phyloP scores from a whole-genome alignment of 345 rosid genomes.

The Gossypium australe region DNA sequence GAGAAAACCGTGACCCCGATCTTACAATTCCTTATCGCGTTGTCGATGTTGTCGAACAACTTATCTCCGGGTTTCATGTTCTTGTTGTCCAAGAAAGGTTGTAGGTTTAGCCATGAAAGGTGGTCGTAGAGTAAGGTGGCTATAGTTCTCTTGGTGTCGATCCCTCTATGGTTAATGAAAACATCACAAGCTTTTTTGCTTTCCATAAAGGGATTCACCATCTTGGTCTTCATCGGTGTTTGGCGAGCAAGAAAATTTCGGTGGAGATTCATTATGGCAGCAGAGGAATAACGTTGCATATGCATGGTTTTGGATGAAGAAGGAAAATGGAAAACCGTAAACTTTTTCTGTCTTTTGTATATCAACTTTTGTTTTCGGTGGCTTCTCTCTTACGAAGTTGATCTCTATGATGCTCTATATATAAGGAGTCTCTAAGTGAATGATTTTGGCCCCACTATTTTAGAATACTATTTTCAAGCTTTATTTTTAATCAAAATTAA shows the following conservation, averaged over 20 bases:
- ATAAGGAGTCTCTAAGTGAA: not conserved
- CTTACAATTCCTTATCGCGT: conserved; percentile 41
- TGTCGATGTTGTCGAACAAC: conserved; percentile 51
- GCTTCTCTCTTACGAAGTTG: not conserved
- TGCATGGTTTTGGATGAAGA: not conserved
- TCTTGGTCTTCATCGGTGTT: not conserved
- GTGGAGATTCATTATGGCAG: not conserved
- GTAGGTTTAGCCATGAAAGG: conserved; percentile 33
- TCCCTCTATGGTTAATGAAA: conserved; percentile 72
- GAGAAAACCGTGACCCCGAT: conserved; percentile 58
- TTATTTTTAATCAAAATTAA: too few relatives aligned
- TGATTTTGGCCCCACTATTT: not conserved
- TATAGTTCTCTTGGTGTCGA: conserved; percentile 56
- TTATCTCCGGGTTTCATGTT: conserved; percentile 75
- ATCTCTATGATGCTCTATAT: not conserved
- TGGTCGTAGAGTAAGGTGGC: conserved; percentile 59
- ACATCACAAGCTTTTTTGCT: conserved; percentile 34
- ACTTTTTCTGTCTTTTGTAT: not conserved
- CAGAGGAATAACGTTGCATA: conserved; percentile 4
- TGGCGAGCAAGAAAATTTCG: conserved; percentile 6
- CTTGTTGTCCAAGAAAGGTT: conserved; percentile 65
- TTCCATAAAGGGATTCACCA: not conserved
- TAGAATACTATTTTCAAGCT: not conserved
- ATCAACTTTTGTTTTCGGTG: not conserved
- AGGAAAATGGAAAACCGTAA: not conserved